Base-by-base conservation (phyloP, 2,329 filamentous ascomycete genomes). In the Metarhizium humberi region DNA sequence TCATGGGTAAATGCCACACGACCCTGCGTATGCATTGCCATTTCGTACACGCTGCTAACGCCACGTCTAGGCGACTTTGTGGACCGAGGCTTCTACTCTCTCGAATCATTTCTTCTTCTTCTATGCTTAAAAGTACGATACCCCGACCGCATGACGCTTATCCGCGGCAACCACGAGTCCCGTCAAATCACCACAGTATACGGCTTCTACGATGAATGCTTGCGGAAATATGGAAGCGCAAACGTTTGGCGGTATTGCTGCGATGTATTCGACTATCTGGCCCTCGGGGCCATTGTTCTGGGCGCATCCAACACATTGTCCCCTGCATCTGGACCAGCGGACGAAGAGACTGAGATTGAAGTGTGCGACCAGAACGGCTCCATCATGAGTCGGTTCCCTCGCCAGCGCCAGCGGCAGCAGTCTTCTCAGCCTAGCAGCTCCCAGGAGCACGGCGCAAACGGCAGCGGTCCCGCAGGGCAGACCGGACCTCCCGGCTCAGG, bases 211-310 rank as follows among this genome's bases (percentile, higher is more conserved):
- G 92, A 97, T 67, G 92, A 97, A 74, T 97, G 92, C 66, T 78
- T 96, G 60, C 81, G 92, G 54, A 97, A 97, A 73, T 97, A 97
- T 67, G 92, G 92, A 58, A 95, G 88, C 67, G 92, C 92, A 42
- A 97, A 96, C 64, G 92, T 97, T 1, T 97, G 92, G 92, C 82
- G 90, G 54, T 92, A 96, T 68, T 99, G 92, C 75, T 96, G 92
- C 73, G 94, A 99, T 65, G 88, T 97, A 4, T 99, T 99, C 68
- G 92, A 99, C 73, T 97, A 96, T 70, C 84, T 99, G 25, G 90
- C 92, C 5, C 82, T 96, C 5, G 91, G 90, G 53, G 92, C 92
- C 50, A 85, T 96, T 60, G 89, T 94, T 6, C 82, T 96, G n/a
- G 94, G 94, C 61, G 91, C 94, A 74, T 78, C 88, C 71, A 75